Evolutionary conservation across 2,329 filamentous ascomycete species (phyloP).

Genomic region (Alternaria triticina): DNA sequence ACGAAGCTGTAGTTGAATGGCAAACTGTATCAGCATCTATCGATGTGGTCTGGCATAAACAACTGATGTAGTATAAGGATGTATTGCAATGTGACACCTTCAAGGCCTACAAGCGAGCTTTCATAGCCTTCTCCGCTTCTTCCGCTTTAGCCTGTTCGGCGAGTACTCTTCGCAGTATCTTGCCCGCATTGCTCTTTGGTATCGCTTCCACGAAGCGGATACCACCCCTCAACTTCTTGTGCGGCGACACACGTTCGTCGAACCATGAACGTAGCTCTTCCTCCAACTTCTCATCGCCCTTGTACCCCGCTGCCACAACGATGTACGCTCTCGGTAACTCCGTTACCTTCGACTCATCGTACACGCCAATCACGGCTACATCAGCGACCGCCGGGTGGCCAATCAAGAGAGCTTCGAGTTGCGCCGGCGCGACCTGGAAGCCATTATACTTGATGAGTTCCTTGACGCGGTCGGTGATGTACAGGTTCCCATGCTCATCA

Average conservation of each 20-base stretch:
- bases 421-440: conserved; percentile 65
- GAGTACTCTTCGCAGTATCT: not conserved
- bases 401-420: conserved; percentile 62
- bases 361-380: conserved; percentile 59
- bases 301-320: not conserved
- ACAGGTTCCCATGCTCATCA: conserved; percentile 39
- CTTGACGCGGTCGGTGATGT: conserved; percentile 45
- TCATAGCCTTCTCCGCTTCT: not conserved
- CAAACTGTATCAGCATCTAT: no score
- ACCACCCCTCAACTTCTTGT: not conserved
- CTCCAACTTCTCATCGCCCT: not conserved
- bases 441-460: conserved; percentile 67
- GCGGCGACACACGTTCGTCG: not conserved
- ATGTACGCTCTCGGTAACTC: not conserved
- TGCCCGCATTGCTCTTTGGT: not conserved
- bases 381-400: conserved; percentile 64
- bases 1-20: conserved; percentile 7
- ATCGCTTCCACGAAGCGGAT: not conserved
- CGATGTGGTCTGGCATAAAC: no score
- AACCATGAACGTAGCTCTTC: not conserved
- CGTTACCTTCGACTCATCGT: not conserved
- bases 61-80: no score
- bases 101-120: not conserved
- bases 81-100: no score
- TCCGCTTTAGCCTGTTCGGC: not conserved